Evolutionary conservation across 78 protist genomes (phyloP), one percentile per base, ranked within the genome.

Genomic region (Polysphondylium violaceum): DNA sequence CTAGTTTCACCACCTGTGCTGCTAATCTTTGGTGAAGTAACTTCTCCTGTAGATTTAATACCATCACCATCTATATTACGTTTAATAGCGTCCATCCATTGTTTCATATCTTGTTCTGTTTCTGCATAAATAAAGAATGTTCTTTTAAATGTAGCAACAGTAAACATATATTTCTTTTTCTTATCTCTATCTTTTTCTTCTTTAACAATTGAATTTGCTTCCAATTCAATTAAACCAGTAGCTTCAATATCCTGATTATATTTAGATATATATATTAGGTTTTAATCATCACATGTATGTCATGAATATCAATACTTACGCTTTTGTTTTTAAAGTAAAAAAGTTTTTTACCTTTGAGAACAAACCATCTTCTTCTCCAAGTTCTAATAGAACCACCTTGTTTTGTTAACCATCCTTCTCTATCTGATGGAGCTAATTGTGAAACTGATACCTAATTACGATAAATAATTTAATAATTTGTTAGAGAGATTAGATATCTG

Each of bases 381-480:
- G 92, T 93, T 53, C 78, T 93, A 60, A 93, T 83, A 21, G 81
- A 61, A 61, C 95, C 95, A 65, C 95, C 95, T 55, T 93, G 95
- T 40, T 93, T 93, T 12, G 86, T 93, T 71, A 74, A 50, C 95
- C 95, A 93, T 35, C 95, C 95, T 23, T 90, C 94, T 40, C 88
- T 68, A n/a, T 90, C 94, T 19, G 89, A 23, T 55, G 94, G 94
- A 61, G 87, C 91, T 47, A 90, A 63, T 71, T 71, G 67, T 21
- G 76, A 38, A 16, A 79, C 88, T 59, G 94, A 90, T 19, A 90
- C 89, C 73, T 60, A 36, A 68, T 43, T 41, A 17, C 36, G 23
- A 40, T 65, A 59, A 25, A 59, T 59, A 59, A 23, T 23, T 16
- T 12, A 50, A 50, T 50, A 27, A n/a, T n/a, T n/a, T n/a, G n/a